Conservation (phyloP, 306 rosid genomes). For the Amphicarpaea edgeworthii region DNA sequence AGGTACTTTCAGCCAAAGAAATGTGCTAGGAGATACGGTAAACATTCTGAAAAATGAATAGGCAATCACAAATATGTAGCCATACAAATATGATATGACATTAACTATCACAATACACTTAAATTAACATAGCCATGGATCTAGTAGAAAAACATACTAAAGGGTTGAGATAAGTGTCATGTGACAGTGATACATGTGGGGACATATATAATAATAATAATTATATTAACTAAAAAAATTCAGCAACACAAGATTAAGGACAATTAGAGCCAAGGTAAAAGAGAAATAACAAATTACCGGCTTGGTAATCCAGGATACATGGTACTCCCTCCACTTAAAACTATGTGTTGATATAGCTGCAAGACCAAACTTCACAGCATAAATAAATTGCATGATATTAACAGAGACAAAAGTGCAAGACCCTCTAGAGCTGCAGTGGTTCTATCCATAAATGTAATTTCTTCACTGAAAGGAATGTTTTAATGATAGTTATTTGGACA, state of each 20-base stretch:
- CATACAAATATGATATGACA: slow-evolving; percentile 14
- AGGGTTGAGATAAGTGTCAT: slow-evolving; percentile 27
- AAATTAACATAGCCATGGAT: slow-evolving; percentile 30
- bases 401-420: slow-evolving; percentile 13
- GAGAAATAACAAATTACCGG: slow-evolving; percentile 70
- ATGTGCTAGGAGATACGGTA: neutral
- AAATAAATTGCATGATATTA: slow-evolving; percentile 38
- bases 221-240: neutral
- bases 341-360: slow-evolving; percentile 99
- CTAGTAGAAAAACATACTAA: slow-evolving; percentile 36
- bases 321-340: slow-evolving; percentile 99
- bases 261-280: slow-evolving; percentile 43
- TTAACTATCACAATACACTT: slow-evolving; percentile 7
- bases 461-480: slow-evolving; percentile 33
- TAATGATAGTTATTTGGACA: slow-evolving; percentile 34
- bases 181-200: slow-evolving; percentile 24
- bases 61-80: slow-evolving; percentile 24
- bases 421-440: slow-evolving; percentile 26
- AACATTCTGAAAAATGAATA: slow-evolving; percentile 26
- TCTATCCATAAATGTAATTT: slow-evolving; percentile 40
- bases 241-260: slow-evolving; percentile 24
- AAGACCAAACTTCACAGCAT: slow-evolving; percentile 45
- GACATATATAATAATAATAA: slow-evolving; percentile 20
- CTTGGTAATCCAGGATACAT: slow-evolving; percentile 99
- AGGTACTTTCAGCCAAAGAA: slow-evolving; percentile 24